These are phyloP conservation scores for Hypocreales sp. DNA, from an alignment of 2,329 filamentous ascomycete genomes.

Conservation along the genomic window DNA sequence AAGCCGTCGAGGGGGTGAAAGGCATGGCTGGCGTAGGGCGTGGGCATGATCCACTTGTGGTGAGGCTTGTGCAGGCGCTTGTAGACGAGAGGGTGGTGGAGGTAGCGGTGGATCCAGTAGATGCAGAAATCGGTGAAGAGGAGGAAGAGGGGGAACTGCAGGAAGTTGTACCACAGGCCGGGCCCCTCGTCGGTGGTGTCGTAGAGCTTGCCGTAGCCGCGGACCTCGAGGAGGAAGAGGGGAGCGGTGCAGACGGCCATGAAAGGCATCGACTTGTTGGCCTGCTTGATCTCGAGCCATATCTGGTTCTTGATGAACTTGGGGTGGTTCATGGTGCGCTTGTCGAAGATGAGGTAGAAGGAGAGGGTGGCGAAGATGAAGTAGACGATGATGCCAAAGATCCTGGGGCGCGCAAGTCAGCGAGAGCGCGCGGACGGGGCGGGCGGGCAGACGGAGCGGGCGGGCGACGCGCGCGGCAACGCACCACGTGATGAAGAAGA, in stretches of 20 bases:
- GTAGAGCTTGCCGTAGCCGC: conserved; percentile 77
- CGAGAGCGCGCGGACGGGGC: not conserved
- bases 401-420: no score
- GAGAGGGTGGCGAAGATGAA: conserved; percentile 72
- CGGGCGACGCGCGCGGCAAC: conserved; percentile 14
- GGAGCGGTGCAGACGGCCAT: conserved; percentile 74
- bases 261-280: conserved; percentile 58
- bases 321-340: conserved; percentile 74
- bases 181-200: conserved; percentile 63
- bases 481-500: conserved; percentile 81
- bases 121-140: conserved; percentile 80
- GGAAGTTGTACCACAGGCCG: conserved; percentile 58
- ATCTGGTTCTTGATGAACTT: conserved; percentile 95
- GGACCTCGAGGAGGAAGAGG: conserved; percentile 70
- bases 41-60: conserved; percentile 99
- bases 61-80: conserved; percentile 90
- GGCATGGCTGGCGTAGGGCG: conserved; percentile 79
- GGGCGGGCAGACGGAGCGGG: not conserved
- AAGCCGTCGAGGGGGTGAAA: conserved; percentile 93
- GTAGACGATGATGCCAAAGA: conserved; percentile 76
- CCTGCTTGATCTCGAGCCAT: conserved; percentile 68
- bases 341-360: conserved; percentile 83
- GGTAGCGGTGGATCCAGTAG: conserved; percentile 79
- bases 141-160: conserved; percentile 81
- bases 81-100: conserved; percentile 67